A percentile compares a stretch with the other conserved stretches of the same genome.
These are phyloP conservation scores for Fusarium avenaceum DNA, from an alignment of 2,329 filamentous ascomycete genomes.

Conservation along the genomic window DNA sequence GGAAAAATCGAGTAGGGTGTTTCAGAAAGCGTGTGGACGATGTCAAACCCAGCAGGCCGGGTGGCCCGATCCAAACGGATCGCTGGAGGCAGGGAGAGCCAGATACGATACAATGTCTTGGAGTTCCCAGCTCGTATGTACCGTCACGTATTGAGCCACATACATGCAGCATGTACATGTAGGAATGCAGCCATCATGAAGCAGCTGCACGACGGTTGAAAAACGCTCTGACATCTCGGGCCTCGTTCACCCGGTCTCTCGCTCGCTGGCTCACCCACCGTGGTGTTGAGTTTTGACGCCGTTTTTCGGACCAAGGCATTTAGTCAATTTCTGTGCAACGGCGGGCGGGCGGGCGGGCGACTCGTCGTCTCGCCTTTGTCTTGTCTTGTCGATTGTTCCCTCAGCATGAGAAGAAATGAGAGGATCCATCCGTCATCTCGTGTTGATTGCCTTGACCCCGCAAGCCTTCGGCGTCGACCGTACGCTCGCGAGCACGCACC, in stretches of 20 bases:
- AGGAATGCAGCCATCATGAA: not conserved
- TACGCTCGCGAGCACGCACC: slow-evolving; percentile 30
- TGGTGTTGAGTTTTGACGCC: slow-evolving; percentile 12
- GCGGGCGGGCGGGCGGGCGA: not conserved
- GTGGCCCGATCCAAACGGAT: slow-evolving; percentile 41
- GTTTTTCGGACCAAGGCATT: slow-evolving; percentile 18
- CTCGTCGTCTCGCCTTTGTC: not conserved
- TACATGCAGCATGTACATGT: slow-evolving; percentile 6
- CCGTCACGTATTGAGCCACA: not conserved
- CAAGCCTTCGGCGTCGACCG: slow-evolving; percentile 47
- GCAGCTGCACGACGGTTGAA: slow-evolving; percentile 35
- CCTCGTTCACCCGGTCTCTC: not conserved
- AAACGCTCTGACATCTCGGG: slow-evolving; percentile 17
- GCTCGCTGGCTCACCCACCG: not conserved
- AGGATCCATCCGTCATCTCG: slow-evolving; percentile 51
- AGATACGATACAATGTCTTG: slow-evolving; percentile 17
- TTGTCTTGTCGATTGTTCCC: slow-evolving; percentile 14
- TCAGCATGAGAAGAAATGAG: slow-evolving; percentile 43
- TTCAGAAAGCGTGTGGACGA: slow-evolving; percentile 36
- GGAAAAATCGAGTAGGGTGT: slow-evolving; percentile 29
- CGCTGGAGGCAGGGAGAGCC: slow-evolving; percentile 35
- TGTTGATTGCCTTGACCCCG: slow-evolving; percentile 50
- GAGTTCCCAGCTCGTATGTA: slow-evolving; percentile 1
- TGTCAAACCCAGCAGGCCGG: slow-evolving; percentile 39
- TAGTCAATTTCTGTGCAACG: slow-evolving; percentile 13